Base-by-base conservation (phyloP, 75 land plant genomes). In the Picea sitchensis region DNA sequence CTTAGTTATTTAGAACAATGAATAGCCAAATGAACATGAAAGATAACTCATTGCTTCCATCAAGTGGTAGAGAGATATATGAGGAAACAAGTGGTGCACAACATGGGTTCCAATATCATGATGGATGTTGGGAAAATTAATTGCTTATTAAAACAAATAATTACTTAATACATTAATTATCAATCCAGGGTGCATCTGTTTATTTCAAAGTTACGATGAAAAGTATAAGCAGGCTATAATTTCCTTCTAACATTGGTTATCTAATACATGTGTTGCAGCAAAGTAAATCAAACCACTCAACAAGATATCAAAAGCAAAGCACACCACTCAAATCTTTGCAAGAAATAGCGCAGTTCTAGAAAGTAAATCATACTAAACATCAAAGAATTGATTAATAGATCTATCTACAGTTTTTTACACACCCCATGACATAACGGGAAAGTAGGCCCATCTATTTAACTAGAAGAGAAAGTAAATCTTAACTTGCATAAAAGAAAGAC, bases 131-230 rank as follows among this genome's bases (percentile, higher is more conserved):
- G 17, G 99, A 0, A 41, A 41, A 41, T 41, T 0, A 41, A 41
- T 41, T 41, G 0, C 44, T 41, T 41, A 41, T 41, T 2, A 41
- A 41, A 41, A 41, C 2, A 41, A 41, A 0, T 4, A 41, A 41
- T 41, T 36, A 36, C 4, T 4, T 4, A 41, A 2, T 0, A 41
- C 3, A 41, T 41, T 41, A 3, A 41, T 41, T 41, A 41, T 41
- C 4, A 41, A 3, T 41, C 44, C 4, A 41, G 0, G 44, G 44
- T 41, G 4, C 3, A 4, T 41, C 3, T 41, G 0, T 2, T 41
- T 41, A 0, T 96, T 67, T 98, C 99, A 72, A 94, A 91, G 80
- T 96, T 91, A 80, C 94, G 98, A 75, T 94, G 99, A 59, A 96
- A 83, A 82, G 87, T 91, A 79, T 96, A 94, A 71, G 92, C 87